Conservation (phyloP, 208 protist species). For the Acanthamoeba lenticulata region DNA sequence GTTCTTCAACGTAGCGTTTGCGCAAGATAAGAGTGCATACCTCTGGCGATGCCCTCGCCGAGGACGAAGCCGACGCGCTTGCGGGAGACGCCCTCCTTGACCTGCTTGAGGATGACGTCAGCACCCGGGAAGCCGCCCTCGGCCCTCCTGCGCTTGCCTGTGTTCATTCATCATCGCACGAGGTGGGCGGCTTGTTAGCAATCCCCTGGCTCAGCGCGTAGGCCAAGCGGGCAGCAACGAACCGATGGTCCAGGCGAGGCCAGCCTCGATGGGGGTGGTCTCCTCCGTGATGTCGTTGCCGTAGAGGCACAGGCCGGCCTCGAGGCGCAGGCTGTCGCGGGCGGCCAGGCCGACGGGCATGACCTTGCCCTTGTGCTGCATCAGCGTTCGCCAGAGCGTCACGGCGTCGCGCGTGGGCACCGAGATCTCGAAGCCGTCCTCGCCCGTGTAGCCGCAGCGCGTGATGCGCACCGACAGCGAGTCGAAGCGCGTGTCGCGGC, state of each 20-base stretch:
- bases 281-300: constrained; percentile 96
- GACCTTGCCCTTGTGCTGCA: constrained; percentile 6
- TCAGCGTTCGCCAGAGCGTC: constrained; percentile 27
- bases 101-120: constrained; percentile 88
- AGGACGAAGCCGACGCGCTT: constrained; percentile 93
- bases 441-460: constrained; percentile 97
- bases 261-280: constrained; percentile 94
- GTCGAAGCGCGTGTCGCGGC: constrained; percentile 58
- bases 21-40: not conserved
- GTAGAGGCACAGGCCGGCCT: constrained; percentile 98
- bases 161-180: not conserved
- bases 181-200: not conserved
- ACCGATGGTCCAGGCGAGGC: constrained; percentile 94
- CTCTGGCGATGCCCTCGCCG: constrained; percentile 92
- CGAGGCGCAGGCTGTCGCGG: constrained; percentile 84
- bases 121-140: constrained; percentile 95
- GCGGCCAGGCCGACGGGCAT: constrained; percentile 63
- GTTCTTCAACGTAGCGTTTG: not conserved
- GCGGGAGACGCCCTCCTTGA: constrained; percentile 86
- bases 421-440: constrained; percentile 98
- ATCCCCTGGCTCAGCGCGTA: not conserved
- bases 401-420: constrained; percentile 8
- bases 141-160: constrained; percentile 91
- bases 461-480: constrained; percentile 81
- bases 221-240: not conserved